A percentile compares a stretch with the other conserved stretches of the same genome.
Conservation (phyloP, 441 rosid genomes). For the Bruguiera hainesii region DNA sequence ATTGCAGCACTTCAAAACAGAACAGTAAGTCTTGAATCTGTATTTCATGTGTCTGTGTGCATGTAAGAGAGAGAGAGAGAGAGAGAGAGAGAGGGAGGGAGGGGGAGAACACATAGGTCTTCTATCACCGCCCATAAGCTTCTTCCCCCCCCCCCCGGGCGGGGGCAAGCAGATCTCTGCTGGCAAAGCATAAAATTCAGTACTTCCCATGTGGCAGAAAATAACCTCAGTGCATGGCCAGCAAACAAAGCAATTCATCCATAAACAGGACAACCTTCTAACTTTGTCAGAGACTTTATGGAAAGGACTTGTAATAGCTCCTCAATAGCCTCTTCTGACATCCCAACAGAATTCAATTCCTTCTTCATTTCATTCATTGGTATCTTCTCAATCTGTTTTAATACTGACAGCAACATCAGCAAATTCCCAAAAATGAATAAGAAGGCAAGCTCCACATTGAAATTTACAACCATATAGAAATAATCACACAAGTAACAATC, state of each 20-base stretch:
- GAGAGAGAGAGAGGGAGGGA: no score
- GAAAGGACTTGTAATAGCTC: conserved; percentile 74
- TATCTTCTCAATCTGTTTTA: conserved; percentile 66
- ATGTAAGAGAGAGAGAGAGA: no score
- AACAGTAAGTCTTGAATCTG: no score
- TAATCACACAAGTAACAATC: neutral
- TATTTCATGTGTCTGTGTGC: no score
- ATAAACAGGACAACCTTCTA: conserved; percentile 58
- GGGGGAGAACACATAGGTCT: no score
- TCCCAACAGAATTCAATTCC: conserved; percentile 57
- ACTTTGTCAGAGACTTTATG: conserved; percentile 61
- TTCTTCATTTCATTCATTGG: conserved; percentile 67
- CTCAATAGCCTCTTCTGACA: conserved; percentile 59
- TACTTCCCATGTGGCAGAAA: conserved; percentile 5
- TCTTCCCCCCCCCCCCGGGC: no score
- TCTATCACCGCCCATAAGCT: no score
- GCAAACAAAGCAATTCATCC: conserved; percentile 11
- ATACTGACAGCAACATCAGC: conserved; percentile 11
- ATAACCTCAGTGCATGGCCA: neutral
- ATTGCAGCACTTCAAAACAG: neutral
- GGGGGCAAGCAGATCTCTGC: neutral
- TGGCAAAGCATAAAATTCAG: neutral
- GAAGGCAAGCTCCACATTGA: neutral
- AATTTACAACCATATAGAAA: neutral
- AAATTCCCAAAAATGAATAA: conserved; percentile 11